Base-by-base conservation (phyloP, 2,329 filamentous ascomycete species). In the Xylaria digitata region DNA sequence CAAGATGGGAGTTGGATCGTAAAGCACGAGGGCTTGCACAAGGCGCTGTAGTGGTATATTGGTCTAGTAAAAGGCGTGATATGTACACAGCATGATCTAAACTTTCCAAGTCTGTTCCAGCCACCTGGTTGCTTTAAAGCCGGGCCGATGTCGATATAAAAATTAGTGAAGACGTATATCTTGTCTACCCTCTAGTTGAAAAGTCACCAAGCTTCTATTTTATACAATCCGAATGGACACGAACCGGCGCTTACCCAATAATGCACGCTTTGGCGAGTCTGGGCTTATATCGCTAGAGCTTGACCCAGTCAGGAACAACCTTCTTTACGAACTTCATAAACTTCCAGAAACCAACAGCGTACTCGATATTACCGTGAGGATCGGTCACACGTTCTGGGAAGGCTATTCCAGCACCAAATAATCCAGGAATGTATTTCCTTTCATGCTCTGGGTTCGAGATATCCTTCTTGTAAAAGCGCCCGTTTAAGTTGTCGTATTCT, bases 381-480 rank as follows among this genome's bases (percentile, higher is more conserved):
- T 90, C 88, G 8, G 82, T 82, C 6, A 89, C 87, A 26, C 82
- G 79, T 73, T 90, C 86, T 0, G 88, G 88, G 71, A 86, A 90
- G 0, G 87, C 88, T 71, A 90, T 90, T 0, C 88, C 88, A 0
- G 87, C 87, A 2, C 86, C 88, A 73, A 84, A 87, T 19, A 90
- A 72, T 0, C 86, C 86, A 1, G 82, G 83, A 21, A 89, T 75
- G 30, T 76, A 77, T 34, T 77, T 69, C 2, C 80, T 79, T 7
- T 77, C 74, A 3, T 74, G 76, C 17, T 66, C 54, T 2, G 43
- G 26, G 23, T 59, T 63, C 21, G 67, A 78, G 9, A 75, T 72
- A 3, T 74, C 76, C 32, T 76, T 73, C 53, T 87, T 83, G 42
- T 81, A 77, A 72, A 89, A 87, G 1, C 75, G 77, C 4, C 85